Evolutionary conservation across 2,329 filamentous ascomycete species (phyloP).

Genomic region (Aspergillus quadricinctus): DNA sequence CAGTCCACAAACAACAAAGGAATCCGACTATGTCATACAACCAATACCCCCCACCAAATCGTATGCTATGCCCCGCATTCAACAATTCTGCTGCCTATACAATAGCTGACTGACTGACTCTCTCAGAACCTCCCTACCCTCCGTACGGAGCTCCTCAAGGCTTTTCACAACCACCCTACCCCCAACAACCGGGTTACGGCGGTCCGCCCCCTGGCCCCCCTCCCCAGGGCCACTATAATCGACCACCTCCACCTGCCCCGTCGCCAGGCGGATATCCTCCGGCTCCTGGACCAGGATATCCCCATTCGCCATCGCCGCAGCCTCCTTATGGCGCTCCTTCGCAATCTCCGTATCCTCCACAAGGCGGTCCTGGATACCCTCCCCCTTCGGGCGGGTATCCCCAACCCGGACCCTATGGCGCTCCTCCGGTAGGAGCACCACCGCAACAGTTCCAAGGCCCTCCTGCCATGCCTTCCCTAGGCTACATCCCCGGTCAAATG

Average conservation of each 20-base stretch:
- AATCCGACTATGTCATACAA: slow-evolving; percentile 5
- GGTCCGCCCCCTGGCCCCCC: slow-evolving; percentile 14
- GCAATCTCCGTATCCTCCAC: slow-evolving; percentile 9
- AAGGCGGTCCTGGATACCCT: slow-evolving; percentile 19
- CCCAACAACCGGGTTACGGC: slow-evolving; percentile 16
- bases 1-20: not conserved
- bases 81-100: not conserved
- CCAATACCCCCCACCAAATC: slow-evolving; percentile 4
- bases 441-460: slow-evolving; percentile 21
- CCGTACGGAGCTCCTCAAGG: slow-evolving; percentile 23
- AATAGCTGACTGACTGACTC: not conserved
- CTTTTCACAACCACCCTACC: slow-evolving; percentile 23
- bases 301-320: slow-evolving; percentile 13
- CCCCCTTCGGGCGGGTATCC: slow-evolving; percentile 24
- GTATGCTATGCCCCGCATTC: not conserved
- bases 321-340: slow-evolving; percentile 13
- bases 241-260: slow-evolving; percentile 20
- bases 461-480: slow-evolving; percentile 60
- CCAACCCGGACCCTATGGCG: slow-evolving; percentile 36
- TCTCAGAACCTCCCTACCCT: slow-evolving; percentile 23
- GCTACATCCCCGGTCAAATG: slow-evolving; percentile 68
- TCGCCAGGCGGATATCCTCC: slow-evolving; percentile 30
- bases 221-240: slow-evolving; percentile 24
- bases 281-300: slow-evolving; percentile 14
- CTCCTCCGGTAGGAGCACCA: slow-evolving; percentile 24